Conservation (phyloP, 2,329 filamentous ascomycete genomes). For the Albifimbria verrucaria region DNA sequence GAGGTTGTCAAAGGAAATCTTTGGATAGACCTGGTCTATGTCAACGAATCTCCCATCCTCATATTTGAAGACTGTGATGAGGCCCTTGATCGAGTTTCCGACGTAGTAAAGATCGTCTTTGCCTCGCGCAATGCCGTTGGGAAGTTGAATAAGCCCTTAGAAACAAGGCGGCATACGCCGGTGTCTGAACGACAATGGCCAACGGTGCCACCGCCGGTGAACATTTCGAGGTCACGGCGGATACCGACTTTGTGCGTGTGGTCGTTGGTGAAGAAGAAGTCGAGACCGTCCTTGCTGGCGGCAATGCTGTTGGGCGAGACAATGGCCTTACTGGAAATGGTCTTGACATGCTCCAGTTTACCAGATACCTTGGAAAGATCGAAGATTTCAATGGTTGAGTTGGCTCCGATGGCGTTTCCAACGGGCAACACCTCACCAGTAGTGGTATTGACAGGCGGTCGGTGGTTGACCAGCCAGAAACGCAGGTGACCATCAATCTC, state of each 20-base stretch:
- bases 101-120: not conserved
- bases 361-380: not conserved
- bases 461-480: not conserved
- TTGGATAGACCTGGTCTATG: not conserved
- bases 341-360: not conserved
- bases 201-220: not conserved
- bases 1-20: not conserved
- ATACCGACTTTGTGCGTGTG: not conserved
- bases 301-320: slow-evolving; percentile 29
- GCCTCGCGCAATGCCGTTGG: not conserved
- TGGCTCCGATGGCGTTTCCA: not conserved
- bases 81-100: not conserved
- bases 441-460: not conserved
- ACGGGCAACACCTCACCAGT: not conserved
- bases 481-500: not conserved
- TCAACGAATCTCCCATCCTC: not conserved
- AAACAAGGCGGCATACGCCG: not conserved
- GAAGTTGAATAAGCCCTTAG: not conserved
- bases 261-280: not conserved
- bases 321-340: not conserved
- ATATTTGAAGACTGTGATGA: not conserved
- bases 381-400: slow-evolving; percentile 1
- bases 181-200: not conserved
- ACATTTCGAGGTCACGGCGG: not conserved
- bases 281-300: slow-evolving; percentile 19